A percentile compares a stretch with the other conserved stretches of the same genome.
phyloP scores from a whole-genome alignment of 2,329 filamentous ascomycete genomes.

The Ophiostoma sp. region DNA sequence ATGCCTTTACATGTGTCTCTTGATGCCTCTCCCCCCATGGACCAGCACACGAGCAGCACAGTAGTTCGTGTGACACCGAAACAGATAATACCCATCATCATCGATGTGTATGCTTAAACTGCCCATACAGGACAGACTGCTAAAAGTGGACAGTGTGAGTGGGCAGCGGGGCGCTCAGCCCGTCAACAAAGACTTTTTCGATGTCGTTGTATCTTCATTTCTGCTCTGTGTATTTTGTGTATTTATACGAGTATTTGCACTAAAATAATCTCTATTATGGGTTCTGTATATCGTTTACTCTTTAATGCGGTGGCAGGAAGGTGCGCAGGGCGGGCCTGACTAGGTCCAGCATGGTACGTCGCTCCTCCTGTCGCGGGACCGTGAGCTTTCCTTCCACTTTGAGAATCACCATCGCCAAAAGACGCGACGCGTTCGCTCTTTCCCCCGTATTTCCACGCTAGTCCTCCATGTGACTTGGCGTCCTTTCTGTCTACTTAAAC shows the following conservation, averaged over 20 bases:
- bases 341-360: constrained; percentile 13
- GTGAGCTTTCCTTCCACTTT: constrained; percentile 17
- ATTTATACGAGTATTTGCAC: constrained; percentile 4
- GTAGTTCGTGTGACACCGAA: too few species aligned
- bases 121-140: background rate
- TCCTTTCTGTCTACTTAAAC: constrained; percentile 27
- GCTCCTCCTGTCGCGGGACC: constrained; percentile 15
- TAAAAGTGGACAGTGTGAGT: constrained; percentile 12
- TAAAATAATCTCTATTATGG: background rate
- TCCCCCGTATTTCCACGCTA: constrained; percentile 22
- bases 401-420: constrained; percentile 16
- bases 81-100: background rate
- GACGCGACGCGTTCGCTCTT: constrained; percentile 25
- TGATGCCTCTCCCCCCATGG: background rate
- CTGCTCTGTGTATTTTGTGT: background rate
- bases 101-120: background rate
- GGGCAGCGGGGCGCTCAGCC: constrained; percentile 20
- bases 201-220: constrained; percentile 1
- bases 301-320: constrained; percentile 19
- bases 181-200: constrained; percentile 5
- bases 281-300: background rate
- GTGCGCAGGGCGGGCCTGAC: constrained; percentile 9
- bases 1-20: background rate
- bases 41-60: background rate
- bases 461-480: constrained; percentile 26